Conservation (phyloP, 1,284 basidiomycete species). For the Xanthoconium separans region DNA sequence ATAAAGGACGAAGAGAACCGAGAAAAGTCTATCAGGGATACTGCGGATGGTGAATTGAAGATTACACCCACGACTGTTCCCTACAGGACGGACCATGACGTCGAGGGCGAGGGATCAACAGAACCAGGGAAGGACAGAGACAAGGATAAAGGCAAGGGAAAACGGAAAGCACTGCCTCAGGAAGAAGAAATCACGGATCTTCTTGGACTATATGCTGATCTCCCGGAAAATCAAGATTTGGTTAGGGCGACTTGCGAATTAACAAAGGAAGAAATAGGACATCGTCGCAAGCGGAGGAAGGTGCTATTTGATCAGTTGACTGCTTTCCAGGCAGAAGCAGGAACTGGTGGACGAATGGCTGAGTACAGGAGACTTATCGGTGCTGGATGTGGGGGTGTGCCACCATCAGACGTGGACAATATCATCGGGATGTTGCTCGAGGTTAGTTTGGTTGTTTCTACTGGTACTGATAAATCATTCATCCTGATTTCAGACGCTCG, state of each 20-base stretch:
- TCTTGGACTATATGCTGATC: slow-evolving; percentile 50
- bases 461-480: neutral
- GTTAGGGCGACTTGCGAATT: slow-evolving; percentile 59
- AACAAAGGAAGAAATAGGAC: slow-evolving; percentile 63
- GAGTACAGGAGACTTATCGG: slow-evolving; percentile 87
- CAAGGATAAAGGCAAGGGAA: slow-evolving; percentile 43
- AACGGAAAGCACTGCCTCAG: slow-evolving; percentile 46
- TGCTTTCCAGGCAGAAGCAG: slow-evolving; percentile 82
- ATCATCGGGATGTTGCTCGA: slow-evolving; percentile 82
- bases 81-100: slow-evolving; percentile 46
- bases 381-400: slow-evolving; percentile 87
- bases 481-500: slow-evolving; percentile 53
- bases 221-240: slow-evolving; percentile 58
- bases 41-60: slow-evolving; percentile 51
- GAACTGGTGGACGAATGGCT: slow-evolving; percentile 83
- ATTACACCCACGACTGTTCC: slow-evolving; percentile 43
- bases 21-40: slow-evolving; percentile 63
- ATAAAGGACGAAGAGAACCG: slow-evolving; percentile 80
- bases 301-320: slow-evolving; percentile 74
- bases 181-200: slow-evolving; percentile 67
- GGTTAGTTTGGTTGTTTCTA: slow-evolving; percentile 43
- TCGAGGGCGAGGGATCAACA: slow-evolving; percentile 28
- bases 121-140: slow-evolving; percentile 27
- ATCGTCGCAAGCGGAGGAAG: slow-evolving; percentile 65
- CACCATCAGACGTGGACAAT: slow-evolving; percentile 79